phyloP scores from a whole-genome alignment of 768 basidiomycete genomes.

The Tulasnella sp. region DNA sequence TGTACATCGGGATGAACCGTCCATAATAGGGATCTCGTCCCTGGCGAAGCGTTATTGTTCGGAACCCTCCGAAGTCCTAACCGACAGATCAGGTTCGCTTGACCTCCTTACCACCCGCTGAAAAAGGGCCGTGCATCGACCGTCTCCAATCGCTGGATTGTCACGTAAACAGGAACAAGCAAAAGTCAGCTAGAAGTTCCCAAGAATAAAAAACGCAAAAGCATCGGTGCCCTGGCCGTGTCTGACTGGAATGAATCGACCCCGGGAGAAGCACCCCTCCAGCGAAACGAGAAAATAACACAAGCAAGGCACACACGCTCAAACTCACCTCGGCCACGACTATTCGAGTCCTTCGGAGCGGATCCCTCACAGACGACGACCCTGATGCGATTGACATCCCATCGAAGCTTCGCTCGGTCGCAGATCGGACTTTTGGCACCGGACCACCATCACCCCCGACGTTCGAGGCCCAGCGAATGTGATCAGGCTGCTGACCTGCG shows the following conservation, averaged over 20 bases:
- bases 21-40: neutral
- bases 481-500: neutral
- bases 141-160: constrained; percentile 63
- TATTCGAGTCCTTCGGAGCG: constrained; percentile 44
- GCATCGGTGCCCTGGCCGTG: neutral
- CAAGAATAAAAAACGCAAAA: neutral
- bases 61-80: neutral
- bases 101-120: constrained; percentile 55
- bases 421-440: constrained; percentile 1
- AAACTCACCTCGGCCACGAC: constrained; percentile 68
- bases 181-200: constrained; percentile 23
- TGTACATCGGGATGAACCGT: neutral
- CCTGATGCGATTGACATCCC: neutral
- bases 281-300: neutral
- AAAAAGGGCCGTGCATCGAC: constrained; percentile 65
- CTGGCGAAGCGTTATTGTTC: neutral
- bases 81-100: neutral
- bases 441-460: neutral
- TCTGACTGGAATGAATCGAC: constrained; percentile 3
- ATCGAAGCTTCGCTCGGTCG: constrained; percentile 12
- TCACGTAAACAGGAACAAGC: neutral
- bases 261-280: neutral
- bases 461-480: neutral
- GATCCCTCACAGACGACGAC: constrained; percentile 12
- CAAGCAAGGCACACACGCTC: constrained; percentile 8